Percentiles rank a stretch among this genome's conserved stretches.
Evolutionary conservation across 768 basidiomycete genomes (phyloP).

Genomic region (Leccinellum luteum): DNA sequence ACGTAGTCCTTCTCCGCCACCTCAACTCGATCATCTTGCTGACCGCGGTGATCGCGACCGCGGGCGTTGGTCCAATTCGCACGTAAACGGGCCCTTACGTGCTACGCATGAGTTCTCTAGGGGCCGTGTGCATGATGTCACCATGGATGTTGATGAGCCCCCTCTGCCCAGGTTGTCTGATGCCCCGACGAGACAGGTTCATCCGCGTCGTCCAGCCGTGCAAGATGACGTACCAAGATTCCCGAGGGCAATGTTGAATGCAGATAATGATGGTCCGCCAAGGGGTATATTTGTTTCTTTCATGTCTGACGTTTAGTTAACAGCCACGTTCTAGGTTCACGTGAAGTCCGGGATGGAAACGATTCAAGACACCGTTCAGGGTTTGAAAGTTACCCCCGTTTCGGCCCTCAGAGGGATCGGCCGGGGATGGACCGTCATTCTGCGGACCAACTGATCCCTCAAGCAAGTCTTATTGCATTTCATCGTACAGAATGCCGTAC

Average conservation of each 20-base stretch:
- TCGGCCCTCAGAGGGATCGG: constrained; percentile 18
- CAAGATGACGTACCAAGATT: constrained; percentile 33
- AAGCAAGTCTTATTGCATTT: constrained; percentile 14
- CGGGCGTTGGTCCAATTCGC: constrained; percentile 15
- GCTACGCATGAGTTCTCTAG: constrained; percentile 18
- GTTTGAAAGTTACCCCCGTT: constrained; percentile 16
- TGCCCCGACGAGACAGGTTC: constrained; percentile 14
- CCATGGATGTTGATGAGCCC: constrained; percentile 29
- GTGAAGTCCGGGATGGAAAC: constrained; percentile 19
- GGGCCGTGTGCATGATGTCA: constrained; percentile 20
- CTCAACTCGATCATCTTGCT: constrained; percentile 2
- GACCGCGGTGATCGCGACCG: constrained; percentile 18
- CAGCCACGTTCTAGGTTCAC: constrained; percentile 3
- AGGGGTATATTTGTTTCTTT: constrained; percentile 10
- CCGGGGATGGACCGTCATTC: constrained; percentile 16
- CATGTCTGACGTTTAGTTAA: not conserved
- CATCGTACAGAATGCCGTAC: not conserved
- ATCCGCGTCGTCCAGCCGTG: constrained; percentile 13
- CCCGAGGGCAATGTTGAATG: constrained; percentile 37
- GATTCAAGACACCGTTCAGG: constrained; percentile 19
- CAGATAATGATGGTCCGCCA: constrained; percentile 17
- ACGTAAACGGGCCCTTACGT: constrained; percentile 10
- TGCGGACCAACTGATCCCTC: constrained; percentile 14
- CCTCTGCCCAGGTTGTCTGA: constrained; percentile 21
- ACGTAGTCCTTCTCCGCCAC: constrained; percentile 13